Evolutionary conservation across 2,329 filamentous ascomycete genomes (phyloP).

Genomic region (Aspergillus sp.): DNA sequence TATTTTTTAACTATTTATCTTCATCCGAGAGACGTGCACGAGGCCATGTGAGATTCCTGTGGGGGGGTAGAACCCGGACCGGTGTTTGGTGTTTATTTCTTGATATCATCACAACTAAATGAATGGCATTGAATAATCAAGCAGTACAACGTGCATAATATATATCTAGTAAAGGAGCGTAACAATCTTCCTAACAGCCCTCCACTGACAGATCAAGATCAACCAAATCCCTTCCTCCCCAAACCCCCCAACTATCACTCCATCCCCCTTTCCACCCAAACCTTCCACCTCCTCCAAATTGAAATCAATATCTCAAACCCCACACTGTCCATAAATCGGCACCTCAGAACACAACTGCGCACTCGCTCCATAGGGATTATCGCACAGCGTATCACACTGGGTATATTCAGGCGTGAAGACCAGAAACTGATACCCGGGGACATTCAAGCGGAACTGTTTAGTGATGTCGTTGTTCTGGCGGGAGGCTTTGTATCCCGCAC

Average conservation of each 20-base stretch:
- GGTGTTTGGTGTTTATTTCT: slow-evolving; percentile 7
- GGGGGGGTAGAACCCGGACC: slow-evolving; percentile 4
- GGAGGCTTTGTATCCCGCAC: slow-evolving; percentile 44
- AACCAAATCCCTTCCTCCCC: too few species aligned
- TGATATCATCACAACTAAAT: too few species aligned
- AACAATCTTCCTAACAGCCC: too few species aligned
- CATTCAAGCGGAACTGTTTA: slow-evolving; percentile 41
- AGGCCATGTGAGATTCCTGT: background rate
- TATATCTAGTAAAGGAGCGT: too few species aligned
- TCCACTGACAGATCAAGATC: too few species aligned
- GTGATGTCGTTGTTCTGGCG: slow-evolving; percentile 29
- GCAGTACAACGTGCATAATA: too few species aligned
- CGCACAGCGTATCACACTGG: slow-evolving; percentile 39
- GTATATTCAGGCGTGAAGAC: slow-evolving; percentile 42
- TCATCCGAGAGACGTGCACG: background rate
- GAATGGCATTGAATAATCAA: too few species aligned
- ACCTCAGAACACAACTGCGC: slow-evolving; percentile 41
- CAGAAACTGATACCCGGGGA: slow-evolving; percentile 43
- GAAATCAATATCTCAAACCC: slow-evolving; percentile 11
- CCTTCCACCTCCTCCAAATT: too few species aligned
- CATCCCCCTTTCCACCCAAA: background rate
- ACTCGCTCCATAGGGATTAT: slow-evolving; percentile 33
- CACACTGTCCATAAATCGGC: slow-evolving; percentile 30
- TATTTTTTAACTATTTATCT: background rate
- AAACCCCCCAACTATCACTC: background rate